phyloP scores from a whole-genome alignment of 2,329 filamentous ascomycete genomes.

The Cadophora sp. region DNA sequence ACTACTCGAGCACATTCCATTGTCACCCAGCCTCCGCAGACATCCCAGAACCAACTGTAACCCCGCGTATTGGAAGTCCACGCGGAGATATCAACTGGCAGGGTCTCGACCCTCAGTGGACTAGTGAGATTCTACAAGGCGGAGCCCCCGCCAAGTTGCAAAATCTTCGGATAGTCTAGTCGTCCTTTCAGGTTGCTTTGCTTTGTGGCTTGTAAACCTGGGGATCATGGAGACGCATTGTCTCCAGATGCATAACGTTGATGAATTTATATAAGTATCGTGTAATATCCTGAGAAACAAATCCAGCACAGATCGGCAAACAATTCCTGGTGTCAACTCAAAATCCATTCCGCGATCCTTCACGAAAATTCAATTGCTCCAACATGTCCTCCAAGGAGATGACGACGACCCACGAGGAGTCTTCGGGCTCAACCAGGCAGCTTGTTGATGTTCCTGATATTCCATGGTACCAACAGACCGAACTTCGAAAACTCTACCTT shows the following conservation, averaged over 20 bases:
- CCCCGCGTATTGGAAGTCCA: background rate
- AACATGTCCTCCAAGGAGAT: background rate
- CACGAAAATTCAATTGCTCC: background rate
- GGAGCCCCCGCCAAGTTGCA: background rate
- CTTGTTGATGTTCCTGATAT: conserved; percentile 25
- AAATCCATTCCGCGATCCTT: too few relatives aligned
- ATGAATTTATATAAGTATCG: conserved; percentile 10
- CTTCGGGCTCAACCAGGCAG: background rate
- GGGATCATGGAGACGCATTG: background rate
- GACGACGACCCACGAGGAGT: background rate
- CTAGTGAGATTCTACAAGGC: background rate
- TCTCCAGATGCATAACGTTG: background rate
- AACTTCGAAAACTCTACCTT: conserved; percentile 46
- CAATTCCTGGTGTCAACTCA: background rate
- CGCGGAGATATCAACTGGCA: background rate
- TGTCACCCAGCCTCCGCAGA: background rate
- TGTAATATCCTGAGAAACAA: background rate
- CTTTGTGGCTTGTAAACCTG: background rate
- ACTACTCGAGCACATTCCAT: too few relatives aligned
- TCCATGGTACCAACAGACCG: conserved; percentile 44
- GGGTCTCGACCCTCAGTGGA: background rate
- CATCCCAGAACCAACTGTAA: background rate
- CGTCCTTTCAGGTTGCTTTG: background rate
- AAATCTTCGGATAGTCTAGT: conserved; percentile 14
- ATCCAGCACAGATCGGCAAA: background rate